Percentiles rank a stretch among this genome's conserved stretches.
phyloP scores from a whole-genome alignment of 2,329 filamentous ascomycete species.

The Geoglossum cookeanum region DNA sequence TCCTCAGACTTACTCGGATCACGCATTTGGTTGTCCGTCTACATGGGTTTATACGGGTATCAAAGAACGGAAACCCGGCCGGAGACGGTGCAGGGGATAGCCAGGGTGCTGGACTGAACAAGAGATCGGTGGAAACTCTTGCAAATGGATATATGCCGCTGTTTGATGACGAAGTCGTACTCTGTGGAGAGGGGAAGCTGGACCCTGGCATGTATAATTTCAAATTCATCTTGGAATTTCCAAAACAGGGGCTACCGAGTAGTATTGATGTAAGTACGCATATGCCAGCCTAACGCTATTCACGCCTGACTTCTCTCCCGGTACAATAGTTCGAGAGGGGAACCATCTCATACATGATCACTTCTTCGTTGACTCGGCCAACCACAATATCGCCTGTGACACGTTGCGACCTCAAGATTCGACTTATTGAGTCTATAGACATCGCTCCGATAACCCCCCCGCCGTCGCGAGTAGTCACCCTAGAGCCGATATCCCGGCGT shows the following conservation, averaged over 20 bases:
- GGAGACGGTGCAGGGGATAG: conserved; percentile 33
- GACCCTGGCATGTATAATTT: conserved; percentile 63
- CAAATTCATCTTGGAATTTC: conserved; percentile 55
- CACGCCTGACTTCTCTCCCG: conserved; percentile 8
- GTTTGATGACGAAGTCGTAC: conserved; percentile 63
- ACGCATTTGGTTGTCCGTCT: conserved; percentile 64
- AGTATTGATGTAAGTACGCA: conserved; percentile 67
- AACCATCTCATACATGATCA: conserved; percentile 79
- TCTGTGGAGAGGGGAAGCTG: conserved; percentile 60
- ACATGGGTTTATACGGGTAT: conserved; percentile 63
- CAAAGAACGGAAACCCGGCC: conserved; percentile 46
- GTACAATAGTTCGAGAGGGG: conserved; percentile 73
- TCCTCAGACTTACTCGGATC: conserved; percentile 55
- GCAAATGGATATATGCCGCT: conserved; percentile 63
- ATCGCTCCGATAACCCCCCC: conserved; percentile 57
- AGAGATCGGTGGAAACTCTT: conserved; percentile 13
- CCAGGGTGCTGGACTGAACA: conserved; percentile 34
- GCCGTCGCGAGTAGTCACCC: conserved; percentile 62
- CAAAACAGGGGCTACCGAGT: conserved; percentile 53
- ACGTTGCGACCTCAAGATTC: conserved; percentile 64
- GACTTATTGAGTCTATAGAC: conserved; percentile 66
- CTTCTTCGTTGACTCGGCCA: conserved; percentile 73
- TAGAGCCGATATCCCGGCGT: conserved; percentile 67
- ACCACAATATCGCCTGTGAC: conserved; percentile 66
- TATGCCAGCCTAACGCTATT: not conserved